Percentiles rank a stretch among this genome's conserved stretches.
Evolutionary conservation across 2,329 filamentous ascomycete genomes (phyloP).

Genomic region (Alternaria gaisen): DNA sequence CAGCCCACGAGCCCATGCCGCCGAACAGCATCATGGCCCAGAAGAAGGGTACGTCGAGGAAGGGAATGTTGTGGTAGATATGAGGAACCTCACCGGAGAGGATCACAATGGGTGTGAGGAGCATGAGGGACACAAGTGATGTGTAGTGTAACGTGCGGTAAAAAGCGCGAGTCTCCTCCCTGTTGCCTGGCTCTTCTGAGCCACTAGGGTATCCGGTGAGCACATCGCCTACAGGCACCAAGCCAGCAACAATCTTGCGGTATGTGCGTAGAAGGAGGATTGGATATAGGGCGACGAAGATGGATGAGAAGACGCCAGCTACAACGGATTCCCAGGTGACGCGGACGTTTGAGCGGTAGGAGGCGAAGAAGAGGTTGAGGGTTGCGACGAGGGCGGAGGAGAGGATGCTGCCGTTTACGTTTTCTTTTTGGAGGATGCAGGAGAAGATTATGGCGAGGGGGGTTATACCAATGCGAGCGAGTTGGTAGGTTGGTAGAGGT

Average conservation of each 20-base stretch:
- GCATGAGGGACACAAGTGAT: constrained; percentile 59
- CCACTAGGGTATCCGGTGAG: constrained; percentile 51
- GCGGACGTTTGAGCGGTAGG: constrained; percentile 56
- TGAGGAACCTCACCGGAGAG: constrained; percentile 60
- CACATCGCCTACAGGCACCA: constrained; percentile 57
- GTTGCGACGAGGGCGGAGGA: constrained; percentile 61
- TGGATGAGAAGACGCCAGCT: constrained; percentile 61
- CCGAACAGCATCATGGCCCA: constrained; percentile 63
- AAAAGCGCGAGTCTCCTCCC: constrained; percentile 61
- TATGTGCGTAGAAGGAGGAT: constrained; percentile 61
- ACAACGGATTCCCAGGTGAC: constrained; percentile 62
- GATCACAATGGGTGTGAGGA: constrained; percentile 60
- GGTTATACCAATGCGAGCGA: constrained; percentile 61
- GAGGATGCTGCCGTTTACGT: constrained; percentile 59
- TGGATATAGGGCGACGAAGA: constrained; percentile 63
- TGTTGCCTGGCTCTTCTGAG: constrained; percentile 44
- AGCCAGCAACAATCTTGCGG: constrained; percentile 55
- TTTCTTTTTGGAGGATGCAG: constrained; percentile 56
- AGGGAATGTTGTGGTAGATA: constrained; percentile 63
- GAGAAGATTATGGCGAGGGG: constrained; percentile 61
- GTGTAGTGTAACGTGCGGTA: constrained; percentile 63
- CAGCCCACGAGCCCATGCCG: constrained; percentile 58
- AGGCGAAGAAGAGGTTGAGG: constrained; percentile 61
- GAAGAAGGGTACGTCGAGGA: constrained; percentile 64
- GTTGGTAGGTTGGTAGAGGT: constrained; percentile 61